Evolutionary conservation across 495 filamentous ascomycete genomes (phyloP).

Genomic region (Penicillium maclennaniae): DNA sequence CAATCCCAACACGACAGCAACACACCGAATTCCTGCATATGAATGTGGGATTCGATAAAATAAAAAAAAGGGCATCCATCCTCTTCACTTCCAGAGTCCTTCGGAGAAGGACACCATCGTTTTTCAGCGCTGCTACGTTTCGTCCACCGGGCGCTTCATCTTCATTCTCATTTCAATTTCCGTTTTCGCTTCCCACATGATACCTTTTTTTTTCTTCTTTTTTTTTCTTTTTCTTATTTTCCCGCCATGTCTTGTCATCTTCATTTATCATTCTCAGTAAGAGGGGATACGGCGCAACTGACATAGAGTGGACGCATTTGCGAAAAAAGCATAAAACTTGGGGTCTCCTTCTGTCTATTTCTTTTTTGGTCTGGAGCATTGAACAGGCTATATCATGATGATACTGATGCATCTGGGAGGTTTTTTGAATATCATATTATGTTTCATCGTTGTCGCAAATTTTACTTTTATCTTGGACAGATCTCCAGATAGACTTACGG

Average conservation of each 20-base stretch:
- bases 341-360: conserved; percentile 5
- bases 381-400: conserved; percentile 29
- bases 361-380: conserved; percentile 28
- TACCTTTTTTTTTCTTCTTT: conserved; percentile 15
- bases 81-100: conserved; percentile 9
- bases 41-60: neutral
- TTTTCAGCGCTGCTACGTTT: conserved; percentile 4
- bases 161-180: conserved; percentile 16
- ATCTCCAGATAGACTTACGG: conserved; percentile 12
- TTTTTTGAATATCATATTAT: conserved; percentile 22
- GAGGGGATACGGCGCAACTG: conserved; percentile 21
- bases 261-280: conserved; percentile 6
- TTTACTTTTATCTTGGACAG: conserved; percentile 2
- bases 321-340: conserved; percentile 13
- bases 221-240: conserved; percentile 15
- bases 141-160: conserved; percentile 3
- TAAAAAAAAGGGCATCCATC: neutral
- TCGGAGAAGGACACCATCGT: conserved; percentile 15
- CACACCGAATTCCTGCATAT: conserved; percentile 2
- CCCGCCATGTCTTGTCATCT: neutral
- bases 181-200: conserved; percentile 16
- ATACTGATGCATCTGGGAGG: conserved; percentile 45
- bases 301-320: conserved; percentile 25
- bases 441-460: neutral
- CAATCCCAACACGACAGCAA: conserved; percentile 11